These are phyloP conservation scores for Jasminum sambac DNA, from an alignment of 257 asterid genomes.

Conservation along the genomic window DNA sequence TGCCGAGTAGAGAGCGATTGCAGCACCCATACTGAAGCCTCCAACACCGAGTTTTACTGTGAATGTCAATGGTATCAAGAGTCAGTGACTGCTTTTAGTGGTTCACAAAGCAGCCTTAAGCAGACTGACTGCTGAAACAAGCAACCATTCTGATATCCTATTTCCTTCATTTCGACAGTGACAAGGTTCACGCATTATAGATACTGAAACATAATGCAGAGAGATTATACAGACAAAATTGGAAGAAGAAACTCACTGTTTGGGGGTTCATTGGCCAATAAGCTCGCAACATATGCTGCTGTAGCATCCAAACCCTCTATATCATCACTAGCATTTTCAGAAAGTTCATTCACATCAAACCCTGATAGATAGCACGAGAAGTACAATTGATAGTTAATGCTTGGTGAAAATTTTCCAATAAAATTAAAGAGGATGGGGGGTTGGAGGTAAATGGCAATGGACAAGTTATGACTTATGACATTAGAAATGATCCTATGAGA, in stretches of 20 bases:
- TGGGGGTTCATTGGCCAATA: conserved; percentile 78
- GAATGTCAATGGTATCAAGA: conserved; percentile 18
- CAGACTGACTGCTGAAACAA: conserved; percentile 6
- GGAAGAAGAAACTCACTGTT: conserved; percentile 54
- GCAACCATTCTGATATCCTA: conserved; percentile 11
- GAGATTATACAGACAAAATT: background rate
- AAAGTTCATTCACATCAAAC: conserved; percentile 85
- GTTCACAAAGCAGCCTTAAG: conserved; percentile 11
- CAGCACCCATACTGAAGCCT: conserved; percentile 98
- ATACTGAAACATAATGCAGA: conserved; percentile 1
- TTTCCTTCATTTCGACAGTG: conserved; percentile 12
- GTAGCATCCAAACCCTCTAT: conserved; percentile 83
- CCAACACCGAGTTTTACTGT: conserved; percentile 87
- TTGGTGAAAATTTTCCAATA: conserved; percentile 2
- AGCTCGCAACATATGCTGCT: conserved; percentile 85
- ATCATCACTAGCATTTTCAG: conserved; percentile 76
- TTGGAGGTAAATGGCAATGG: background rate
- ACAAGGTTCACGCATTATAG: conserved; percentile 1
- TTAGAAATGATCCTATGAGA: background rate
- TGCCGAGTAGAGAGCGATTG: conserved; percentile 76
- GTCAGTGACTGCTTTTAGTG: background rate
- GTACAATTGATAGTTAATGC: conserved; percentile 18
- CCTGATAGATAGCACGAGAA: conserved; percentile 42
- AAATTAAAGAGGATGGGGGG: background rate
- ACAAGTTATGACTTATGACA: conserved; percentile 5